Percentiles rank a stretch among this genome's conserved stretches.
Evolutionary conservation across 768 basidiomycete genomes (phyloP).

Genomic region (Naganishia friedmannii): DNA sequence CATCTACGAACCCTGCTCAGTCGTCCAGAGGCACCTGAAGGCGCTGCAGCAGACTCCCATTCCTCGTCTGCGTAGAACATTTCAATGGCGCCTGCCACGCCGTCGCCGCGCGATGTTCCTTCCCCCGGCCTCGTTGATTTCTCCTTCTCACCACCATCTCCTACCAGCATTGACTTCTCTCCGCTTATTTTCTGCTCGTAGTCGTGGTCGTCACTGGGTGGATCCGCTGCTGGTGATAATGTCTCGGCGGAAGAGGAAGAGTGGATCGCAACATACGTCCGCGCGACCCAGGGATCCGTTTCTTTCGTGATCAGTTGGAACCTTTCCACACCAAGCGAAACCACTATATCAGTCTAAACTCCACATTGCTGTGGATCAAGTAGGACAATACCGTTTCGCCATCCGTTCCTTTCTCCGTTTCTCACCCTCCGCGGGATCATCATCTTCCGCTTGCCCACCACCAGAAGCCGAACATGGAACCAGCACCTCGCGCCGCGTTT

Average conservation of each 20-base stretch:
- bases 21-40: too few species aligned
- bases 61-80: slow-evolving; percentile 28
- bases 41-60: neutral
- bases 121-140: neutral
- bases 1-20: too few species aligned
- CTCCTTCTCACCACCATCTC: neutral
- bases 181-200: neutral
- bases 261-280: slow-evolving; percentile 29
- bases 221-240: neutral
- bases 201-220: neutral
- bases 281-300: slow-evolving; percentile 38
- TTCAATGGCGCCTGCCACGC: neutral
- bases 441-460: neutral
- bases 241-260: neutral
- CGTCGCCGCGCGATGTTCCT: slow-evolving; percentile 8
- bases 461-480: neutral
- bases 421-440: slow-evolving; percentile 26
- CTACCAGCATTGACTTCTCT: neutral
- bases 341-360: neutral
- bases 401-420: slow-evolving; percentile 33
- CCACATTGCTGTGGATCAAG: too few species aligned
- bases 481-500: slow-evolving; percentile 38
- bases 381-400: slow-evolving; percentile 31
- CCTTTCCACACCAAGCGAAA: neutral
- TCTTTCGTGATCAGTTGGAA: slow-evolving; percentile 50